phyloP scores from a whole-genome alignment of 2,329 filamentous ascomycete genomes.

The Chaetoscypha palmicola region DNA sequence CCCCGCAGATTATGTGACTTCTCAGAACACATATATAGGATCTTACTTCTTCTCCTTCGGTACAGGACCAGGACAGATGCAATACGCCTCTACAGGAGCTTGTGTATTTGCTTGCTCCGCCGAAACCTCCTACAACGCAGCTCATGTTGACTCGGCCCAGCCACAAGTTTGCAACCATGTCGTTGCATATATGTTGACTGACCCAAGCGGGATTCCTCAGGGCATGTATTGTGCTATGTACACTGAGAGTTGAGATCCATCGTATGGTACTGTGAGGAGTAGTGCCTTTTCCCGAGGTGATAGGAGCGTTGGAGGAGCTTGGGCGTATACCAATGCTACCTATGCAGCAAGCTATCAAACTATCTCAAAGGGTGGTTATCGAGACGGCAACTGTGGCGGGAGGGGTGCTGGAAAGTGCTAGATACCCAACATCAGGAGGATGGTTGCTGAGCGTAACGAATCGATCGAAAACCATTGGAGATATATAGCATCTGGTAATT shows the following conservation, averaged over 20 bases:
- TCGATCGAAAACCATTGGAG: background rate
- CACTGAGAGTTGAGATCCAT: background rate
- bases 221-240: background rate
- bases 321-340: background rate
- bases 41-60: background rate
- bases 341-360: background rate
- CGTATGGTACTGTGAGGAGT: background rate
- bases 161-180: background rate
- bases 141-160: background rate
- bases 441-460: background rate
- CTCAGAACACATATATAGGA: background rate
- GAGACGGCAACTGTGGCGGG: background rate
- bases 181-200: background rate
- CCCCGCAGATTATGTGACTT: background rate
- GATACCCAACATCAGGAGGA: background rate
- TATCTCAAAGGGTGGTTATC: background rate
- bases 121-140: background rate
- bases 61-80: background rate
- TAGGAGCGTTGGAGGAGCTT: background rate
- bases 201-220: background rate
- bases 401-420: background rate
- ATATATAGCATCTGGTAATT: no score
- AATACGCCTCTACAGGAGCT: background rate
- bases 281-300: no score
- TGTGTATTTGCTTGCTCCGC: background rate